Evolutionary conservation across 148 eudicot genomes (phyloP).

Genomic region (Cornus kousa): DNA sequence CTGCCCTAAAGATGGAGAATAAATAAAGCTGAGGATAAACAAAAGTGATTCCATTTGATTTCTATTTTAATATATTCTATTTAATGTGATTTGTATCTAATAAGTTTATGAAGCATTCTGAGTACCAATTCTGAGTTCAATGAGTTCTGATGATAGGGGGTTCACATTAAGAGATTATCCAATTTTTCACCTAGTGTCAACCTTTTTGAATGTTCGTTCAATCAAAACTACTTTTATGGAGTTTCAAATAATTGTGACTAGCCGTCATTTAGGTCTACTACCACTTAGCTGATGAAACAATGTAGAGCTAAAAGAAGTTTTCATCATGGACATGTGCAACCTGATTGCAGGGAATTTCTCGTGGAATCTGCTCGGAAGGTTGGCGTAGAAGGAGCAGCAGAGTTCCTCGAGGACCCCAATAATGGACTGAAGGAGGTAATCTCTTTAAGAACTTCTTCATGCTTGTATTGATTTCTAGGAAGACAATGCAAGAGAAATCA

Average conservation of each 20-base stretch:
- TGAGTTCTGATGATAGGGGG: background rate
- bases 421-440: conserved; percentile 80
- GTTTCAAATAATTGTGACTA: background rate
- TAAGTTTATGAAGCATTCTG: background rate
- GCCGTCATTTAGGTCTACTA: background rate
- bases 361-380: conserved; percentile 72
- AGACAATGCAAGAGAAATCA: background rate
- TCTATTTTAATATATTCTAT: background rate
- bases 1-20: background rate
- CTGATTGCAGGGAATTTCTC: conserved; percentile 70
- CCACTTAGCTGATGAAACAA: conserved; percentile 1
- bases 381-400: conserved; percentile 85
- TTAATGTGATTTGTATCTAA: background rate
- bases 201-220: background rate
- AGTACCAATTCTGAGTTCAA: background rate
- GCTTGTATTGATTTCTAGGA: too few relatives aligned
- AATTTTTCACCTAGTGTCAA: background rate
- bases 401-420: conserved; percentile 74
- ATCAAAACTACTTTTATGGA: background rate
- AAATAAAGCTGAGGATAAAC: background rate
- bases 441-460: background rate
- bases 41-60: background rate
- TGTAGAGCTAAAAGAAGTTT: background rate
- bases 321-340: background rate
- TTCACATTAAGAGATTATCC: background rate